Evolutionary conservation across 78 protist genomes (phyloP), one percentile per base, ranked within the genome.

Genomic region (Dictyostelium discoideum): DNA sequence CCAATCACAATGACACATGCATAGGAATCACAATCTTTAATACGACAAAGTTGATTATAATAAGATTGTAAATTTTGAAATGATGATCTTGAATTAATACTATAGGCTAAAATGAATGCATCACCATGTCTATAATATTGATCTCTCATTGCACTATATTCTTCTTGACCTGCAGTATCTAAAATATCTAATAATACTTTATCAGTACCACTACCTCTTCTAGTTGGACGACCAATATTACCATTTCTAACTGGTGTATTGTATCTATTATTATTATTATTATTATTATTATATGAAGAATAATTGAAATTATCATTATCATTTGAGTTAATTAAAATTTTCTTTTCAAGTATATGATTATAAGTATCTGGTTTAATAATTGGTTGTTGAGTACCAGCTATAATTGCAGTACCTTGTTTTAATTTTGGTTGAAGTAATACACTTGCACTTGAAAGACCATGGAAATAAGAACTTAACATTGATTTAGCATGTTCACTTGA

Each of bases 151-250:
- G 98, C 92, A 5, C 85, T 9, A 88, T 63, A 99, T 44, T 98
- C 99, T 14, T 98, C 99, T 65, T 97, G 98, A 14, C 99, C 99
- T 1, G 99, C 99, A 13, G 99, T 99, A 95, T 99, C 99, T 20
- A 98, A 82, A 32, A 98, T 98, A 81, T 98, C 98, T 3, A 98
- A 94, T n/a, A 97, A 29, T 11, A 83, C 24, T 29, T 39, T 29
- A n/a, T n/a, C 18, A 5, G 48, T 3, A 14, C 60, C 44, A 8
- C 32, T 16, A 57, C 86, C 50, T 44, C 72, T 83, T 44, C 44
- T 83, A n/a, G 24, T 1, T 74, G 81, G 81, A 37, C 40, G 20
- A 14, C 81, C 81, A 74, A 73, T n/a, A 73, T 74, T 3, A 69
- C 77, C 39, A 26, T 7, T 26, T 26, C 77, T 69, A 9, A 20